Conservation (phyloP, 2,329 filamentous ascomycete species). For the Atkinsonella texensis region DNA sequence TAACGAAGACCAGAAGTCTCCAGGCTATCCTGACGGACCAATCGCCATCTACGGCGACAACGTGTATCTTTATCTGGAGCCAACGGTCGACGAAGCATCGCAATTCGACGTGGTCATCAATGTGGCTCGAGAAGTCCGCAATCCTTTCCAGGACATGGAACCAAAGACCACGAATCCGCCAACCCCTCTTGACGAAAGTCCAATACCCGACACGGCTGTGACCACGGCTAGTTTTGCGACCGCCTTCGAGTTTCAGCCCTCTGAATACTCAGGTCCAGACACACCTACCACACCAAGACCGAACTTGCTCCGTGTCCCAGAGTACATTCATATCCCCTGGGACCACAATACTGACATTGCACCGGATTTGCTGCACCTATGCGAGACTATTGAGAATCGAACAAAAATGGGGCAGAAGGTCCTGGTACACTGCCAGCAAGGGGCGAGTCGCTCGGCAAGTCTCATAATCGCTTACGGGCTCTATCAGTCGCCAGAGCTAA, state of each 20-base stretch:
- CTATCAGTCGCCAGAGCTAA: conserved; percentile 64
- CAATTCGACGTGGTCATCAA: conserved; percentile 77
- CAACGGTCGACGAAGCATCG: conserved; percentile 63
- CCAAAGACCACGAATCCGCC: conserved; percentile 16
- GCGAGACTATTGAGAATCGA: conserved; percentile 62
- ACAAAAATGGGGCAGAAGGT: conserved; percentile 66
- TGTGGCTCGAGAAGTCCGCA: conserved; percentile 68
- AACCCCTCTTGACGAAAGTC: conserved; percentile 28
- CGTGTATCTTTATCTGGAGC: conserved; percentile 70
- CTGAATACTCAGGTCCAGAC: conserved; percentile 23
- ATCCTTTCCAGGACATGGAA: conserved; percentile 47
- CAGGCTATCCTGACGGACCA: conserved; percentile 71
- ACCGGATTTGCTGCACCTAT: conserved; percentile 61
- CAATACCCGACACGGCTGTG: conserved; percentile 40
- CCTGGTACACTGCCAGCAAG: conserved; percentile 75
- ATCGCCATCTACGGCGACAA: conserved; percentile 71
- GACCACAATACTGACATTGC: conserved; percentile 83
- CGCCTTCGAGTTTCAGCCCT: conserved; percentile 43
- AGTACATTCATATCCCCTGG: conserved; percentile 82
- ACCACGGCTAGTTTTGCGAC: conserved; percentile 48
- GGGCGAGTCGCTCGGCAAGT: conserved; percentile 73
- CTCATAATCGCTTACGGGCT: conserved; percentile 78
- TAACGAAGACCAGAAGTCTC: conserved; percentile 68
- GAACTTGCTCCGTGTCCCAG: conserved; percentile 42
- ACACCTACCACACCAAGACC: conserved; percentile 47